A percentile compares a stretch with the other conserved stretches of the same genome.
Evolutionary conservation across 2,329 filamentous ascomycete species (phyloP).

Genomic region (Phialocephala sp.): DNA sequence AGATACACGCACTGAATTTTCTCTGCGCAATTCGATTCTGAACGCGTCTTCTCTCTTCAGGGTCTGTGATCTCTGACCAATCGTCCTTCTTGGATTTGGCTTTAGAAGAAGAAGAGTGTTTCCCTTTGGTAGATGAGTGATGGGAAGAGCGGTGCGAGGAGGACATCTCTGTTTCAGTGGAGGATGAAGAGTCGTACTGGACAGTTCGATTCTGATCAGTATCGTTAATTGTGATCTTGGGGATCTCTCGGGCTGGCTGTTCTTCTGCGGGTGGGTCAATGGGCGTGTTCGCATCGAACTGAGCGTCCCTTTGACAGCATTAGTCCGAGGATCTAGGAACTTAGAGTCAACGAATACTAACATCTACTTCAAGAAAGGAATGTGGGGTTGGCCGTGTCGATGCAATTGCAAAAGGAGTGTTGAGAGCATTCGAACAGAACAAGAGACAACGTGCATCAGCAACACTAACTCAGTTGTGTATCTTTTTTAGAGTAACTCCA

Average conservation of each 20-base stretch:
- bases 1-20: constrained; percentile 68
- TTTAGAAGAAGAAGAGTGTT: constrained; percentile 43
- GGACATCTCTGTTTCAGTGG: constrained; percentile 40
- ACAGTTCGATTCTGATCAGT: constrained; percentile 32
- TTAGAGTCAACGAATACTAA: constrained; percentile 23
- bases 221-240: constrained; percentile 37
- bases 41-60: constrained; percentile 73
- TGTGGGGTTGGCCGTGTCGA: constrained; percentile 13
- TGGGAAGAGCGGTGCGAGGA: constrained; percentile 39
- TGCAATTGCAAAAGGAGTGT: constrained; percentile 18
- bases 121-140: constrained; percentile 35
- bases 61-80: constrained; percentile 73
- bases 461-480: constrained; percentile 12
- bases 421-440: constrained; percentile 12
- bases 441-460: constrained; percentile 11
- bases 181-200: constrained; percentile 30
- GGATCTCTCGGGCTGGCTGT: constrained; percentile 26
- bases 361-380: constrained; percentile 35
- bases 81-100: constrained; percentile 57
- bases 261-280: constrained; percentile 23
- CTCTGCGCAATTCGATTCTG: constrained; percentile 79
- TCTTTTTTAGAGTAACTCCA: background rate
- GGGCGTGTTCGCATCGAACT: constrained; percentile 32
- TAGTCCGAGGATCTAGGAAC: background rate
- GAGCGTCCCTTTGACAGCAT: constrained; percentile 32